Conservation (phyloP, 768 basidiomycete species). For the Tricholoma hemisulphureum region DNA sequence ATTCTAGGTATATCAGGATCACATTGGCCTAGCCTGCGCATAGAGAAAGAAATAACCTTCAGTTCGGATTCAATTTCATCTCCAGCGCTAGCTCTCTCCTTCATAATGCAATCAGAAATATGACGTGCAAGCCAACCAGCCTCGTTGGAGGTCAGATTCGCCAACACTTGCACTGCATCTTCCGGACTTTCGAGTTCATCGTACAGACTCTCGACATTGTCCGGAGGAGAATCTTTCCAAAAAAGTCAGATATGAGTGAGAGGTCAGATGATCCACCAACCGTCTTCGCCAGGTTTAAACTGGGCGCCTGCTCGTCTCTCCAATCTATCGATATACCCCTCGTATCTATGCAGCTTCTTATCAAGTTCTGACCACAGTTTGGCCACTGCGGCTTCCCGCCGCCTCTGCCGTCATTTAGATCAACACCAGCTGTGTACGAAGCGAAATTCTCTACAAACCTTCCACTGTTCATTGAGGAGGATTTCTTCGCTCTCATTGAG, state of each 20-base stretch:
- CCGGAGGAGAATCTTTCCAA: slow-evolving; percentile 39
- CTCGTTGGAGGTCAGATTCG: slow-evolving; percentile 39
- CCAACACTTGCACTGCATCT: slow-evolving; percentile 43
- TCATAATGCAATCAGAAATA: slow-evolving; percentile 46
- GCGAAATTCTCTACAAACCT: slow-evolving; percentile 40
- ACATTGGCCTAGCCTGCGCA: not conserved
- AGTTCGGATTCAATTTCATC: slow-evolving; percentile 74
- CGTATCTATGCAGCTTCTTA: slow-evolving; percentile 49
- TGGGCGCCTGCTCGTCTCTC: slow-evolving; percentile 53
- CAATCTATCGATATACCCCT: slow-evolving; percentile 65
- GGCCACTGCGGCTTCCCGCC: slow-evolving; percentile 55
- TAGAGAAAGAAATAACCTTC: slow-evolving; percentile 45
- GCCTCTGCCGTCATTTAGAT: slow-evolving; percentile 40
- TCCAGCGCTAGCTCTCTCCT: slow-evolving; percentile 47
- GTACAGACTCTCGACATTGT: slow-evolving; percentile 54
- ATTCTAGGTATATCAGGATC: slow-evolving; percentile 31
- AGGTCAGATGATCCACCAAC: slow-evolving; percentile 24
- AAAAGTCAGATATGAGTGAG: slow-evolving; percentile 1
- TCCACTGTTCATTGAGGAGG: slow-evolving; percentile 62
- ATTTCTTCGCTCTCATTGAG: slow-evolving; percentile 70
- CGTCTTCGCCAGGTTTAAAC: slow-evolving; percentile 41
- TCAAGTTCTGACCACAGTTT: slow-evolving; percentile 59
- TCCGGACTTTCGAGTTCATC: slow-evolving; percentile 62
- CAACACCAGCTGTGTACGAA: not conserved
- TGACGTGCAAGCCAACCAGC: slow-evolving; percentile 65